phyloP scores from a whole-genome alignment of 208 protist species.

The Trypanosoma avium region DNA sequence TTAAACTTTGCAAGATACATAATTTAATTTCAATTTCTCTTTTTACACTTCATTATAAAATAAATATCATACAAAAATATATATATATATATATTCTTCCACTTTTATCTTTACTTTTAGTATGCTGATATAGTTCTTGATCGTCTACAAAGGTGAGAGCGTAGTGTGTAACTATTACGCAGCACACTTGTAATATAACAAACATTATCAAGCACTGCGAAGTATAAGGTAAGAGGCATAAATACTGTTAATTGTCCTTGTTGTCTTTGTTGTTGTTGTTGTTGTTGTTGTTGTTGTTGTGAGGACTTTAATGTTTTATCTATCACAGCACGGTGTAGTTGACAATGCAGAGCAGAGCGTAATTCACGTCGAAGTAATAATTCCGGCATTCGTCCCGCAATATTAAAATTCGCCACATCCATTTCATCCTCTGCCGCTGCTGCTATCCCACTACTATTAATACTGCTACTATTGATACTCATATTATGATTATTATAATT shows the following conservation, averaged over 20 bases:
- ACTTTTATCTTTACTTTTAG: no score
- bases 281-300: neutral
- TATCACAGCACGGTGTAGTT: neutral
- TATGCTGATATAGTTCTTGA: conserved; percentile 36
- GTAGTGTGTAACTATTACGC: conserved; percentile 41
- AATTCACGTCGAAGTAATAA: conserved; percentile 50
- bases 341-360: conserved; percentile 24
- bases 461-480: no score
- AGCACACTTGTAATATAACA: conserved; percentile 68
- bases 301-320: neutral
- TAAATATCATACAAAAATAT: no score
- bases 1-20: no score
- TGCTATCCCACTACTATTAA: no score
- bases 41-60: no score
- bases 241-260: conserved; percentile 25
- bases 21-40: no score
- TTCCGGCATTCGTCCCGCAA: conserved; percentile 56
- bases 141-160: conserved; percentile 42
- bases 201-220: conserved; percentile 58
- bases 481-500: no score
- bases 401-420: conserved; percentile 49
- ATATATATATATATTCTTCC: no score
- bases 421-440: conserved; percentile 36
- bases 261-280: neutral
- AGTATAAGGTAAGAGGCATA: conserved; percentile 30